phyloP scores from a whole-genome alignment of 345 rosid species.

The Hevea brasiliensis region DNA sequence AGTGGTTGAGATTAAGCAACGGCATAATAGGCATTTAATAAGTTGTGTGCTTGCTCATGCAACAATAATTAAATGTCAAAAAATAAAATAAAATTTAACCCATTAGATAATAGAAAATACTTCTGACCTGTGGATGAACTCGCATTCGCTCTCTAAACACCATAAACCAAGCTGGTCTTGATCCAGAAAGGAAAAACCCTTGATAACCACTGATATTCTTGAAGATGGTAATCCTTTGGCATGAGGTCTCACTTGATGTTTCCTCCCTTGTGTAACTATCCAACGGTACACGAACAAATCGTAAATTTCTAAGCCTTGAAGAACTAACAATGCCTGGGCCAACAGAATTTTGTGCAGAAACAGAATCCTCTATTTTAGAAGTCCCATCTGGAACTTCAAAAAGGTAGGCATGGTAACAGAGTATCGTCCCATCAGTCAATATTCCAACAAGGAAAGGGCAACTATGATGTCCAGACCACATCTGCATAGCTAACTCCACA shows the following conservation, averaged over 20 bases:
- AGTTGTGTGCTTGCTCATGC: slow-evolving; percentile 15
- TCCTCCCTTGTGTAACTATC: slow-evolving; percentile 85
- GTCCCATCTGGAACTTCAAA: slow-evolving; percentile 75
- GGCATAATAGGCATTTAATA: neutral
- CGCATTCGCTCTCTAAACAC: slow-evolving; percentile 86
- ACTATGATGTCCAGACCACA: slow-evolving; percentile 86
- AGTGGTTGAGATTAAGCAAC: neutral
- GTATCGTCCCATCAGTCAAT: slow-evolving; percentile 90
- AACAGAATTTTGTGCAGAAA: slow-evolving; percentile 45
- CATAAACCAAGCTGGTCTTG: slow-evolving; percentile 98
- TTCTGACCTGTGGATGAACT: slow-evolving; percentile 91
- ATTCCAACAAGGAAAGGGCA: slow-evolving; percentile 87
- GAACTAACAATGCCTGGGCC: slow-evolving; percentile 44
- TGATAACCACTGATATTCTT: slow-evolving; percentile 82
- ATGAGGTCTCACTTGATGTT: slow-evolving; percentile 45
- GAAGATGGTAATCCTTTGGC: slow-evolving; percentile 77
- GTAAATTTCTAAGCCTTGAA: slow-evolving; percentile 85
- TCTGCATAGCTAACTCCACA: slow-evolving; percentile 88
- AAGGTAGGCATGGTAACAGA: slow-evolving; percentile 88
- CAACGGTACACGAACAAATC: slow-evolving; percentile 67
- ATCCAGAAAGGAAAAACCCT: slow-evolving; percentile 93
- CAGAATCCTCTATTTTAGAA: slow-evolving; percentile 53
- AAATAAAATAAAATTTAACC: neutral
- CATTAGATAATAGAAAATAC: slow-evolving; percentile 6
- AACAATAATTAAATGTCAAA: slow-evolving; percentile 1